Evolutionary conservation across 2,329 filamentous ascomycete species (phyloP).

Genomic region (Colletotrichum simmondsii): DNA sequence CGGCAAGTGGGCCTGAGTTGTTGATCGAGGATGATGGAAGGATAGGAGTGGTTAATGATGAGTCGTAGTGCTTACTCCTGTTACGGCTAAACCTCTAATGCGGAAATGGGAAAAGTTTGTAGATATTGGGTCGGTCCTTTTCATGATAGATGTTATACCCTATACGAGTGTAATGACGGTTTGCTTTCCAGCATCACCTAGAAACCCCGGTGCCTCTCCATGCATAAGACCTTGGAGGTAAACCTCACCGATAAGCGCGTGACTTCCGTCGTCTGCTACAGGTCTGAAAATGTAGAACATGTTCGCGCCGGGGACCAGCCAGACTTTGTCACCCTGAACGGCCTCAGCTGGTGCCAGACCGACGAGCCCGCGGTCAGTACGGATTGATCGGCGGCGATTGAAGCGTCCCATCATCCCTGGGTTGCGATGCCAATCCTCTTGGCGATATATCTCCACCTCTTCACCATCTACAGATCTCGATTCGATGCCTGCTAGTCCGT

Average conservation of each 20-base stretch:
- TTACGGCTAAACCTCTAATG: neutral
- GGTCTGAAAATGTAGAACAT: neutral
- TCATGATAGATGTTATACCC: conserved; percentile 29
- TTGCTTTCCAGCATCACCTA: neutral
- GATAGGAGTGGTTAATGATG: neutral
- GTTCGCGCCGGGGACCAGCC: neutral
- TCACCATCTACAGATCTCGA: neutral
- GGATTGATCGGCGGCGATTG: neutral
- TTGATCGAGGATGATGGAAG: no score
- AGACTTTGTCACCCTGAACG: neutral
- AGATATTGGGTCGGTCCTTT: conserved; percentile 11
- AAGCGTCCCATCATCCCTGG: neutral
- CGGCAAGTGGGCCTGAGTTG: conserved; percentile 76
- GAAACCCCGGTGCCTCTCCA: neutral
- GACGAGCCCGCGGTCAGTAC: neutral
- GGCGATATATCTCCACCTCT: neutral
- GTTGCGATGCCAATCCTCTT: neutral
- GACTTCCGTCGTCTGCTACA: neutral
- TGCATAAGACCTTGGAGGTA: neutral
- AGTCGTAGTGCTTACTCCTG: neutral
- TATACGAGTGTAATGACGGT: conserved; percentile 19
- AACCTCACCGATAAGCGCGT: neutral
- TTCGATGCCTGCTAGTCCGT: neutral
- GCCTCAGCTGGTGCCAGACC: neutral
- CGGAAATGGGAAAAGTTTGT: neutral